phyloP scores from a whole-genome alignment of 495 filamentous ascomycete genomes.

The Penicillium angulare region DNA sequence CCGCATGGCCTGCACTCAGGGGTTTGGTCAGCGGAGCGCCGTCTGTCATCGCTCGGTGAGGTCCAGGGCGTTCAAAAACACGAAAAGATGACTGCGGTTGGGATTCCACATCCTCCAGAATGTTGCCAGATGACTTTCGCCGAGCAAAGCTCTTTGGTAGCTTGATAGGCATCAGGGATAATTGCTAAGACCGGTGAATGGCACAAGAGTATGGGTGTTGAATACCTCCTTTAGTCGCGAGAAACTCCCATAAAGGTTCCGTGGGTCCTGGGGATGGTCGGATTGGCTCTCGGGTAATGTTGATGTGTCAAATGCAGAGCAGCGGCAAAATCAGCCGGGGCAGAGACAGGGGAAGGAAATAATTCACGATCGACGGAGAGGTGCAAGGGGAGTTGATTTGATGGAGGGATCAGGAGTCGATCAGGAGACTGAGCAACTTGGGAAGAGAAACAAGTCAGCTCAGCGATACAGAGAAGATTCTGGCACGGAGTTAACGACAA shows the following conservation, averaged over 20 bases:
- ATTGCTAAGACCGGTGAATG: too few species aligned
- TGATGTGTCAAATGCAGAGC: slow-evolving; percentile 28
- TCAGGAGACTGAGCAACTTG: slow-evolving; percentile 15
- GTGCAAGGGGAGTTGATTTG: slow-evolving; percentile 15
- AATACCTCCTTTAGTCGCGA: slow-evolving; percentile 6
- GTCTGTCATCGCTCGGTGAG: slow-evolving; percentile 49
- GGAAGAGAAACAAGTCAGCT: slow-evolving; percentile 7
- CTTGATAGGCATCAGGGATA: slow-evolving; percentile 62
- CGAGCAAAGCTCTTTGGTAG: slow-evolving; percentile 63
- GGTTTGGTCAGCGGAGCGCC: slow-evolving; percentile 41
- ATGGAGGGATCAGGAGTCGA: slow-evolving; percentile 3
- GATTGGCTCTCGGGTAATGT: slow-evolving; percentile 5
- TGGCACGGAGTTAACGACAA: slow-evolving; percentile 13
- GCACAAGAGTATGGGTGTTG: too few species aligned
- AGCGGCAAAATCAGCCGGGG: too few species aligned
- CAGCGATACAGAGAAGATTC: slow-evolving; percentile 21
- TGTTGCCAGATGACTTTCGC: slow-evolving; percentile 67
- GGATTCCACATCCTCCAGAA: slow-evolving; percentile 54
- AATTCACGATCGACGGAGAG: slow-evolving; percentile 9
- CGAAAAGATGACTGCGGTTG: slow-evolving; percentile 53
- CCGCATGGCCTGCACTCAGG: slow-evolving; percentile 36
- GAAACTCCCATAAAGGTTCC: slow-evolving; percentile 13
- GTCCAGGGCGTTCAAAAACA: slow-evolving; percentile 57
- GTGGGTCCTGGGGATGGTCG: background rate
- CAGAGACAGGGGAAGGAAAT: slow-evolving; percentile 2